Evolutionary conservation across 108 stramenopile species (phyloP), one percentile per base, ranked within the genome.

Genomic region (Pseudonitzschia delicatissima): DNA sequence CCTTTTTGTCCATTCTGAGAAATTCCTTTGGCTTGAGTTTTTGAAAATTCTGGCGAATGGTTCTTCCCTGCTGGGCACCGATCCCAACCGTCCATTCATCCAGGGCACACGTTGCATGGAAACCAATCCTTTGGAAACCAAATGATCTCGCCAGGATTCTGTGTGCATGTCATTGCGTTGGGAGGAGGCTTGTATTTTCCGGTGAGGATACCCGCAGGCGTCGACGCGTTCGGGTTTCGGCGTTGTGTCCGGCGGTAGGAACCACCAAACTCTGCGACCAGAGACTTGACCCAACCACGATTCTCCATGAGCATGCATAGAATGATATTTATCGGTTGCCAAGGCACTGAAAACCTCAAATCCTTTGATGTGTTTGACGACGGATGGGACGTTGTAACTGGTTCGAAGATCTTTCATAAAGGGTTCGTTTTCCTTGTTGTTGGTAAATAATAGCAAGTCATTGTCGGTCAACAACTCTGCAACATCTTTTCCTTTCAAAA

Each of bases 81-180:
- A 82, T 62, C 7, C 74, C 81, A 1, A 82, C 69, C 5, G 73
- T 72, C 77, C 77, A 82, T 18, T 68, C 67, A 12, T 74, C 73
- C 44, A 82, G 50, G 34, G 81, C 77, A 67, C 81, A 82, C 34
- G 81, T 82, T 21, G 81, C 77, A 68, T 82, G 81, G 23, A 67
- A n/a, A 57, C 77, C 77, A 82, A 55, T 78, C 57, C 25, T 68
- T 58, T 12, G 81, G 81, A 39, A 82, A 65, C 57, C 66, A 73
- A 51, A 82, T 76, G 29, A 78, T 66, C 23, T 78, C 74, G 21
- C 81, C 77, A 18, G 68, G 53, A 45, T 63, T 37, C 57, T 82
- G 81, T 35, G 68, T n/a, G 59, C 64, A 71, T 18, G 65, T 37
- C 13, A 32, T 57, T 0, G 72, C 60, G 5, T 66, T 73, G 12